Evolutionary conservation across 805 yeast species (phyloP).

Genomic region (Candida tibetensis): DNA sequence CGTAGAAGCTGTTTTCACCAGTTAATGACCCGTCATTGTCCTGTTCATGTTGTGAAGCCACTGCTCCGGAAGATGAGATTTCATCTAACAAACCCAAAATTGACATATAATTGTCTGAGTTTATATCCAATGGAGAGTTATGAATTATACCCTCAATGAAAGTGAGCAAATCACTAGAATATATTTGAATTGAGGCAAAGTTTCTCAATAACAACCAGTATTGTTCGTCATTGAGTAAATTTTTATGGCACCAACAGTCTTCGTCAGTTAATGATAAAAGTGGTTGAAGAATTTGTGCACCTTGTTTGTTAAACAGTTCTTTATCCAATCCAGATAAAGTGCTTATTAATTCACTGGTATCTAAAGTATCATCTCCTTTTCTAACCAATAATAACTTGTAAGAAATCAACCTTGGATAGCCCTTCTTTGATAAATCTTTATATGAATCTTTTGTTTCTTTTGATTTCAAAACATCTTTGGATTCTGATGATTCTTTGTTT

Average conservation of each 20-base stretch:
- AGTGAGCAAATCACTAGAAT: constrained; percentile 43
- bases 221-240: constrained; percentile 33
- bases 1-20: constrained; percentile 25
- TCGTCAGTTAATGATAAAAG: constrained; percentile 47
- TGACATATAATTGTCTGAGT: constrained; percentile 55
- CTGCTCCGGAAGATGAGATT: constrained; percentile 75
- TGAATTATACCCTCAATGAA: constrained; percentile 45
- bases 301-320: constrained; percentile 46
- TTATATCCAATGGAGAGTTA: constrained; percentile 34
- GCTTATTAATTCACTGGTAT: constrained; percentile 16
- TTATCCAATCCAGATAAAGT: constrained; percentile 29
- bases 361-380: constrained; percentile 11
- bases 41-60: constrained; percentile 75
- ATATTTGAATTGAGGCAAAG: constrained; percentile 44
- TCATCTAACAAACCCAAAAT: constrained; percentile 73
- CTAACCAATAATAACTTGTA: constrained; percentile 51
- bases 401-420: constrained; percentile 44
- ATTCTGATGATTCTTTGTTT: not conserved
- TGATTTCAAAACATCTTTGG: not conserved
- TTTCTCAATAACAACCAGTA: constrained; percentile 56
- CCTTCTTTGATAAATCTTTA: constrained; percentile 26
- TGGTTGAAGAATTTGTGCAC: constrained; percentile 44
- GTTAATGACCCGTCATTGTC: constrained; percentile 55
- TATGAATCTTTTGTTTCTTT: constrained; percentile 13
- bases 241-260: constrained; percentile 42